A percentile compares a stretch with the other conserved stretches of the same genome.
Evolutionary conservation across 2,329 filamentous ascomycete genomes (phyloP).

Genomic region (Neospermospora avenae): DNA sequence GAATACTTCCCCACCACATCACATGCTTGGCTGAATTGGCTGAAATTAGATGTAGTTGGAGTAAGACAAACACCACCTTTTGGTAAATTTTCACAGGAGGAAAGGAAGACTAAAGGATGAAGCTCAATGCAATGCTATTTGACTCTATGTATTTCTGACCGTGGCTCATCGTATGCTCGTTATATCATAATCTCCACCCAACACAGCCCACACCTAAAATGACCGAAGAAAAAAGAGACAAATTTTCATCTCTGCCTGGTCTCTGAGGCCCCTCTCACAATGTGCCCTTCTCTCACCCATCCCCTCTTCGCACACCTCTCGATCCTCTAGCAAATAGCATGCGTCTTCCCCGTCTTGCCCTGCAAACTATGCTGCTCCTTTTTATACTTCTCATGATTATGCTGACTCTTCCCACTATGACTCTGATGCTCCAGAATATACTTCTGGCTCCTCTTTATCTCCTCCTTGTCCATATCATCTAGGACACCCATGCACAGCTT

Average conservation of each 20-base stretch:
- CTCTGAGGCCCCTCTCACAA: too few species aligned
- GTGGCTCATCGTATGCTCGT: not conserved
- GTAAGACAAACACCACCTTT: too few species aligned
- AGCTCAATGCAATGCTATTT: not conserved
- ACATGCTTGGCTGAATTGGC: too few species aligned
- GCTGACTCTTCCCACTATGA: constrained; percentile 48
- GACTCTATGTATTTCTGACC: not conserved
- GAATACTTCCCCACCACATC: too few species aligned
- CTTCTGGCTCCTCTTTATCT: constrained; percentile 65
- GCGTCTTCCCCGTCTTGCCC: constrained; percentile 87
- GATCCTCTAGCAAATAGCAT: constrained; percentile 67
- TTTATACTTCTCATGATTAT: constrained; percentile 50
- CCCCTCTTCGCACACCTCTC: not conserved
- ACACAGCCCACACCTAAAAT: too few species aligned
- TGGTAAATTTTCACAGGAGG: too few species aligned
- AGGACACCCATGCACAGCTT: constrained; percentile 71
- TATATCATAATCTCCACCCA: not conserved
- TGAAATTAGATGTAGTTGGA: too few species aligned
- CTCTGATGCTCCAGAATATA: constrained; percentile 58
- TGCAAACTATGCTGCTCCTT: constrained; percentile 84
- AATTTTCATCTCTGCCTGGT: too few species aligned
- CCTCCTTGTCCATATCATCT: constrained; percentile 69
- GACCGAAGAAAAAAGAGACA: too few species aligned
- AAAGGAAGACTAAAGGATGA: too few species aligned
- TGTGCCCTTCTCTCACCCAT: not conserved